Evolutionary conservation across 139 green algal genomes (phyloP), one percentile per base, ranked within the genome.

Genomic region (Parachlorella kessleri): DNA sequence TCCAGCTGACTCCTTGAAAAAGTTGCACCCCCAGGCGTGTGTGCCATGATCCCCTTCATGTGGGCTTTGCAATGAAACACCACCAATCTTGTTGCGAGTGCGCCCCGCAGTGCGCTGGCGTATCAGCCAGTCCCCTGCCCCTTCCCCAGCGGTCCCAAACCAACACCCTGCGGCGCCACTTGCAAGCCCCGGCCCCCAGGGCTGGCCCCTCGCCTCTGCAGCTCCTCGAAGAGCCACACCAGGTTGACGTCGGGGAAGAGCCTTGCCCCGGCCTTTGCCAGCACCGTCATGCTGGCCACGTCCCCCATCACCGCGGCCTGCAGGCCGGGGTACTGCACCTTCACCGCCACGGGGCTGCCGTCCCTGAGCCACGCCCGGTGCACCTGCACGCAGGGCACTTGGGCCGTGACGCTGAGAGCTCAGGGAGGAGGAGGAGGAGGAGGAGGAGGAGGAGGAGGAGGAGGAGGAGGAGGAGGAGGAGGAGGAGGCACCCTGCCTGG

Each of bases 281-380:
- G 77, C 2, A 66, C 37, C 39, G 75, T 67, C 55, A 97, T 84
- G 4, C 83, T 90, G 2, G 84, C 83, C 48, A 97, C 82, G 87
- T 98, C 94, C 8, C 91, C 86, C 8, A 83, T 75, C 30, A 94
- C 87, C 1, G 83, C 81, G 18, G 63, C 41, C 9, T 85, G 67
- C 53, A 97, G 86, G 23, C 92, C 93, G 0, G 88, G 86, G 70
- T 94, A 88, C 68, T 88, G 91, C 70, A 97, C 81, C 84, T 97
- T 97, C 2, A 96, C 92, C 2, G 93, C 93, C 37, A 97, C 93
- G 35, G 87, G 68, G 18, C 78, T 38, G 10, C 92, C 92, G 63
- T 84, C 78, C 5, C 69, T 72, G 55, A 93, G 69, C 64, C 72
- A 28, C 3, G 92, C 92, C 24, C 85, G 83, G 85, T 96, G 92